Base-by-base conservation (phyloP, 768 basidiomycete species). In the Baorangia bicolor region DNA sequence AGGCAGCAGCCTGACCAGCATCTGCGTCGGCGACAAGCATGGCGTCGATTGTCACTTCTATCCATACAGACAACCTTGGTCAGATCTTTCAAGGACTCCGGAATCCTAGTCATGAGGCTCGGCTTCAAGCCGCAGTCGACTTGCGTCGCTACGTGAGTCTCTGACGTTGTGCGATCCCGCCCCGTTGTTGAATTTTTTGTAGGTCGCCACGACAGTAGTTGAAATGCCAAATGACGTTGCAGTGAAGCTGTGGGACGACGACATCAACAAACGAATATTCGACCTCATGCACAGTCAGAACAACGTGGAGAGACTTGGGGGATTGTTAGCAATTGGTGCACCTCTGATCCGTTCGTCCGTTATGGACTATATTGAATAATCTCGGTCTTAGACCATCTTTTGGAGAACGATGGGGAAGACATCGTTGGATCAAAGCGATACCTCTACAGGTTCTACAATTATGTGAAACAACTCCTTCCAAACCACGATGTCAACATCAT, bases 401-500 rank as follows among this genome's bases (percentile, higher is more conserved):
- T 94, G 43, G 85, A 86, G 47, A 81, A 85, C 44, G 88, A 90
- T 38, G 82, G 83, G 33, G 91, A 92, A 72, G 90, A 91, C 70
- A 85, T 84, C 10, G 84, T 91, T 47, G 89, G 92, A 69, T 87
- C 88, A 40, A 90, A 87, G 65, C 78, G 85, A 38, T 86, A 89
- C 60, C 82, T 91, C 37, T 94, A 90, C 72, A 84, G 91, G 48
- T 87, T 95, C 69, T 92, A 88, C 76, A 92, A 92, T 73, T 95
- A 97, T 74, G 88, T 97, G 72, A 92, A 94, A 68, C 85, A 90
- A 39, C 81, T 96, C n/a, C 80, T 97, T 20, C 93, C 93, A 5
- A 92, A 92, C 66, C 81, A 86, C 49, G 96, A 98, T 69, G 84
- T 93, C 65, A 89, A 90, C 70, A 86, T 99, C 67, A 98, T 98